phyloP scores from a whole-genome alignment of 2,329 filamentous ascomycete genomes.

The Colletotrichum costaricense region DNA sequence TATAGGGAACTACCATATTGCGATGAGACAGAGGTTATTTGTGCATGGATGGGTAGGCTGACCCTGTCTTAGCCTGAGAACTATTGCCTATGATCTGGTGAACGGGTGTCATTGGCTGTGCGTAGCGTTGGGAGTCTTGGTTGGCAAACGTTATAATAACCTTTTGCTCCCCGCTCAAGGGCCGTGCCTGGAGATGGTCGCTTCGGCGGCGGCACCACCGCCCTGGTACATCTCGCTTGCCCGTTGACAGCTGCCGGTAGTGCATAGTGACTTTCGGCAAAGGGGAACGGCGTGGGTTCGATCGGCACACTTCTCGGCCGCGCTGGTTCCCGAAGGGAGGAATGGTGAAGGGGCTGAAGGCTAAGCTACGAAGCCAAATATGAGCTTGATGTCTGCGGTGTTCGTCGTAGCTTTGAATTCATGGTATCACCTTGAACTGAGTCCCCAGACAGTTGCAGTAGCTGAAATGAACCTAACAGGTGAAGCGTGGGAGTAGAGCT shows the following conservation, averaged over 20 bases:
- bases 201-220: background rate
- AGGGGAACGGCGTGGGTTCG: background rate
- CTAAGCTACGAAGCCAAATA: background rate
- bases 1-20: background rate
- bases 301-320: background rate
- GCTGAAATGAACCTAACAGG: background rate
- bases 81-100: background rate
- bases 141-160: background rate
- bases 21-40: constrained; percentile 33
- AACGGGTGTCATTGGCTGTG: background rate
- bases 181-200: background rate
- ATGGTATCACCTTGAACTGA: background rate
- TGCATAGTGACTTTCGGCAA: background rate
- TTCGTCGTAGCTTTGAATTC: background rate
- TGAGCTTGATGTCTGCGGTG: background rate
- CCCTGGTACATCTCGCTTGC: background rate
- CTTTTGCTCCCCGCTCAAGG: background rate
- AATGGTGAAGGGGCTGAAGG: background rate
- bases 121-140: background rate
- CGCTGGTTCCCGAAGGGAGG: background rate
- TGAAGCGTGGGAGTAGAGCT: background rate
- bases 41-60: constrained; percentile 25
- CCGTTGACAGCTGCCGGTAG: background rate
- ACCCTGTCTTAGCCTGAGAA: background rate
- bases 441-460: background rate